phyloP scores from a whole-genome alignment of 176 grass and related monocot species.

The Bonia amplexicaulis region DNA sequence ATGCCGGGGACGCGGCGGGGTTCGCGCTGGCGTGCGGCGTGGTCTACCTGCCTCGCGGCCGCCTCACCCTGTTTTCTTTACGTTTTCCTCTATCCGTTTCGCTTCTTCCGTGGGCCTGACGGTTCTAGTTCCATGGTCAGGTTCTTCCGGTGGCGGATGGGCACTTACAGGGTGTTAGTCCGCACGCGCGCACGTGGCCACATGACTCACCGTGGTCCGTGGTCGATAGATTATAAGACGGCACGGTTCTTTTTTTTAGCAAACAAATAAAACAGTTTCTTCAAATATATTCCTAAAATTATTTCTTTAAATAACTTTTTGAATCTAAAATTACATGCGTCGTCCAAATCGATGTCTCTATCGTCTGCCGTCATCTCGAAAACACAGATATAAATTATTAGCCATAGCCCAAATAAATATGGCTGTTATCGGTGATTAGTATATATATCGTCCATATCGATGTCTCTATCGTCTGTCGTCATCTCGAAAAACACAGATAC shows the following conservation, averaged over 20 bases:
- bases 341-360: too few relatives aligned
- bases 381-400: too few relatives aligned
- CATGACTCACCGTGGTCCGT: too few relatives aligned
- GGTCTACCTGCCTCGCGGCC: constrained; percentile 18
- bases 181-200: background rate
- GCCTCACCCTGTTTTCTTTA: background rate
- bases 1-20: background rate
- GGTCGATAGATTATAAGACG: background rate
- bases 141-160: background rate
- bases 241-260: too few relatives aligned
- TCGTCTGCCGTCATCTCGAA: too few relatives aligned
- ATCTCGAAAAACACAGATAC: too few relatives aligned
- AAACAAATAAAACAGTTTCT: too few relatives aligned
- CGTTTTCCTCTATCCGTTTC: background rate
- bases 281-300: too few relatives aligned
- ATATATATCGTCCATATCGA: background rate
- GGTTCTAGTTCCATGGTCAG: background rate
- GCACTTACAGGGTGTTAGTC: background rate
- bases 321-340: too few relatives aligned
- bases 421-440: background rate
- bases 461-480: too few relatives aligned
- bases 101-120: constrained; percentile 29
- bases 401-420: too few relatives aligned
- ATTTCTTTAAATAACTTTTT: too few relatives aligned
- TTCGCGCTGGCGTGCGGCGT: constrained; percentile 29